Conservation (phyloP, 257 asterid species). For the Gynochthodes officinalis region DNA sequence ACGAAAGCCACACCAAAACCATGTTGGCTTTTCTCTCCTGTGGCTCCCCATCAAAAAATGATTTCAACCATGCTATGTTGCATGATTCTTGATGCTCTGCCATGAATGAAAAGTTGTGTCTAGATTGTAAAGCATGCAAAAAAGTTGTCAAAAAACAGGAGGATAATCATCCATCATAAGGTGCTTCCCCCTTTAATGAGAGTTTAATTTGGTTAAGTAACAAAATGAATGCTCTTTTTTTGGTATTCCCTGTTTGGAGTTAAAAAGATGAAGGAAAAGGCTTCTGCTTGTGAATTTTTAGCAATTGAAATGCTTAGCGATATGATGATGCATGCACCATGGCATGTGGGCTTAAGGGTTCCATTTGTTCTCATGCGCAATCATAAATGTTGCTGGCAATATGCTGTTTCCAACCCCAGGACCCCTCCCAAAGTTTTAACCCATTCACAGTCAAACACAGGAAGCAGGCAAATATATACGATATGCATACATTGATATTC, state of each 20-base stretch:
- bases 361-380: conserved; percentile 15
- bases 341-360: neutral
- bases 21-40: neutral
- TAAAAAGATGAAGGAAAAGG: too few species aligned
- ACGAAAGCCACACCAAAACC: neutral
- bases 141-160: neutral
- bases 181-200: neutral
- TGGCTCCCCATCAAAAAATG: conserved; percentile 1
- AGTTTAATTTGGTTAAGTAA: neutral
- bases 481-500: neutral
- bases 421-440: neutral
- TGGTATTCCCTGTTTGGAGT: too few species aligned
- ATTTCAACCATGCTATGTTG: neutral
- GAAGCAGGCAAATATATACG: too few species aligned
- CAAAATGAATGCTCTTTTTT: too few species aligned
- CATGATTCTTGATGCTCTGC: neutral
- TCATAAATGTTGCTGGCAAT: neutral
- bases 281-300: too few species aligned
- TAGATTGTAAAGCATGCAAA: conserved; percentile 4
- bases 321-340: neutral
- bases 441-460: neutral
- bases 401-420: conserved; percentile 7
- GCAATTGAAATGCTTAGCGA: too few species aligned
- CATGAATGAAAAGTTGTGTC: neutral
- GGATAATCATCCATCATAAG: too few species aligned